Percentiles rank a stretch among this genome's conserved stretches.
Conservation (phyloP, 257 asterid species). For the Solanum paucissectum region DNA sequence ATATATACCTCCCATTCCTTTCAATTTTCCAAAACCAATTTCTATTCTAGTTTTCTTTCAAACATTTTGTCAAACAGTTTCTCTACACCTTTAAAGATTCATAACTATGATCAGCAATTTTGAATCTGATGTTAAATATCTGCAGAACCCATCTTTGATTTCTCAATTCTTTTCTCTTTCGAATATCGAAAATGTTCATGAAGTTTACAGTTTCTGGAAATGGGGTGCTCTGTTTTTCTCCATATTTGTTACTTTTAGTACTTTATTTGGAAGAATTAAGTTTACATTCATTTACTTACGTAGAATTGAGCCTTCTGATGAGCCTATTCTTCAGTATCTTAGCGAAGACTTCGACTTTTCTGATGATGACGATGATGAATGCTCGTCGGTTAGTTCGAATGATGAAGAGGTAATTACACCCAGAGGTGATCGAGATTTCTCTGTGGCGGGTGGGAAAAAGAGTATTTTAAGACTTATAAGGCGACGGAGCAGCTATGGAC, state of each 20-base stretch:
- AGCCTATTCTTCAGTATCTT: slow-evolving; percentile 20
- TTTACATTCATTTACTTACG: slow-evolving; percentile 38
- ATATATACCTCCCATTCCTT: slow-evolving; percentile 12
- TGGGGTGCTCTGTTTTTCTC: slow-evolving; percentile 84
- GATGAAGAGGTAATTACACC: slow-evolving; percentile 5
- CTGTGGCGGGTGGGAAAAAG: slow-evolving; percentile 25
- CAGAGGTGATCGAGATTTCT: slow-evolving; percentile 27
- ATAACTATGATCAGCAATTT: slow-evolving; percentile 46
- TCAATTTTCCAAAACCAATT: neutral
- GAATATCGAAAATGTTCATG: slow-evolving; percentile 11
- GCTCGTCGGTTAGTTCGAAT: slow-evolving; percentile 28
- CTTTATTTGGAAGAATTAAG: slow-evolving; percentile 43
- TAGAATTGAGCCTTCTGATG: slow-evolving; percentile 29
- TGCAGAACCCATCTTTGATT: slow-evolving; percentile 48
- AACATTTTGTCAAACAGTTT: neutral
- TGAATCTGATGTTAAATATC: slow-evolving; percentile 63
- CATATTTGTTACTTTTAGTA: slow-evolving; percentile 50
- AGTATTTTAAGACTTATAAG: slow-evolving; percentile 25
- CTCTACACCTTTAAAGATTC: neutral
- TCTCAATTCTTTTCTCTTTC: slow-evolving; percentile 34
- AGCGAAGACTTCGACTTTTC: slow-evolving; percentile 36
- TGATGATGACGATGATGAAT: slow-evolving; percentile 44
- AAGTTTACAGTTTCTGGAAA: slow-evolving; percentile 51
- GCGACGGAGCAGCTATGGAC: slow-evolving; percentile 14
- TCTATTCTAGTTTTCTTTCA: neutral